phyloP scores from a whole-genome alignment of 192 early-diverging fungal genomes.

The Coemansia sp. region DNA sequence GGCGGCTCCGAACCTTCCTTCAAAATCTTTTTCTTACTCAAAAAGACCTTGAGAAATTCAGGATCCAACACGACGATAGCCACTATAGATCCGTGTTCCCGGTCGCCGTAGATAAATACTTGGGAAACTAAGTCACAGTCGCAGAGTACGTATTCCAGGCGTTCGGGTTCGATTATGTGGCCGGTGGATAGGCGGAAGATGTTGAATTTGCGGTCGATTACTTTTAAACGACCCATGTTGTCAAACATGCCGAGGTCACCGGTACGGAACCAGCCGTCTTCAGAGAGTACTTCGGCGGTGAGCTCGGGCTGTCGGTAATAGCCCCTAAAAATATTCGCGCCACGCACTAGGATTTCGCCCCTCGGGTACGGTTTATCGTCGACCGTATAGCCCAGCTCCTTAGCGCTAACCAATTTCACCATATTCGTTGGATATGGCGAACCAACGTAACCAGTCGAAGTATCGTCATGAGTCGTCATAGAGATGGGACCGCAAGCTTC shows the following conservation, averaged over 20 bases:
- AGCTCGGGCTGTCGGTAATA: slow-evolving; percentile 86
- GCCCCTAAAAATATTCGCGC: slow-evolving; percentile 76
- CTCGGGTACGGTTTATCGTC: slow-evolving; percentile 82
- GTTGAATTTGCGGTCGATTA: slow-evolving; percentile 97
- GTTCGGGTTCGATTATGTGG: slow-evolving; percentile 93
- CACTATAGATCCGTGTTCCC: slow-evolving; percentile 70
- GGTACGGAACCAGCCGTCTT: slow-evolving; percentile 89
- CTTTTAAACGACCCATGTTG: slow-evolving; percentile 75
- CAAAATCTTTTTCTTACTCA: slow-evolving; percentile 56
- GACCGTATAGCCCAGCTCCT: slow-evolving; percentile 83
- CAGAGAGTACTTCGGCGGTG: slow-evolving; percentile 74
- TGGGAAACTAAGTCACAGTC: slow-evolving; percentile 69
- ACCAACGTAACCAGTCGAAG: slow-evolving; percentile 74
- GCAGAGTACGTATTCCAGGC: slow-evolving; percentile 92
- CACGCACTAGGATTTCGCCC: slow-evolving; percentile 88
- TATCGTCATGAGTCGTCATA: slow-evolving; percentile 62
- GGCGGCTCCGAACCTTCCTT: slow-evolving; percentile 46
- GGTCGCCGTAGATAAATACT: slow-evolving; percentile 79
- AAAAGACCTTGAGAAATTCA: slow-evolving; percentile 58
- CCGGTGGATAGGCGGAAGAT: slow-evolving; percentile 89
- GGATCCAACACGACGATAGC: slow-evolving; percentile 80
- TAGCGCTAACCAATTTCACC: slow-evolving; percentile 87
- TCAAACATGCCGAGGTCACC: slow-evolving; percentile 93
- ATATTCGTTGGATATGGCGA: slow-evolving; percentile 69
- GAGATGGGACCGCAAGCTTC: slow-evolving; percentile 69